Evolutionary conservation across 2,329 filamentous ascomycete genomes (phyloP).

Genomic region (Fusarium napiforme): DNA sequence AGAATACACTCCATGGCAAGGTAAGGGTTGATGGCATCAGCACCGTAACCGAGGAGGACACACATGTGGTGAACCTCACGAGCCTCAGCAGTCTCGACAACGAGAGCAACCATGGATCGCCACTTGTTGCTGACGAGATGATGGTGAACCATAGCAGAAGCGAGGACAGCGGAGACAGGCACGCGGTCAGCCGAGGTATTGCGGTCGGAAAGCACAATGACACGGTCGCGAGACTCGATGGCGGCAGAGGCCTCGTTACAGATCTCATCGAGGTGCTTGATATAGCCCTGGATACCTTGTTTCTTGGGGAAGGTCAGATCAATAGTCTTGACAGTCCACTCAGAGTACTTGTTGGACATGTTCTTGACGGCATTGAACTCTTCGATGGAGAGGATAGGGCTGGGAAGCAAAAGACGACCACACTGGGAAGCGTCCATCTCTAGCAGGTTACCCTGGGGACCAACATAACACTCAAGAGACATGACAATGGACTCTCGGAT

Average conservation of each 20-base stretch:
- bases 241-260: constrained; percentile 86
- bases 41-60: constrained; percentile 95
- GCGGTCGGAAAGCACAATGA: constrained; percentile 90
- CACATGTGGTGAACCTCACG: constrained; percentile 99
- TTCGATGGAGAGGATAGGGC: constrained; percentile 87
- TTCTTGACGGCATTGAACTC: constrained; percentile 91
- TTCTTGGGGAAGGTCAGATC: constrained; percentile 93
- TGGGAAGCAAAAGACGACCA: constrained; percentile 84
- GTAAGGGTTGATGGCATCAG: constrained; percentile 94
- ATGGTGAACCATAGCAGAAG: constrained; percentile 94
- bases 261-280: constrained; percentile 87
- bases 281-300: constrained; percentile 84
- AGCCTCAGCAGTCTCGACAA: constrained; percentile 93
- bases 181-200: constrained; percentile 85
- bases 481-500: constrained; percentile 98
- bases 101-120: constrained; percentile 86
- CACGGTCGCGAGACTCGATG: constrained; percentile 83
- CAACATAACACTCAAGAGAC: constrained; percentile 96
- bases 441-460: constrained; percentile 92
- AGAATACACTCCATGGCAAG: constrained; percentile 95
- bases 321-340: constrained; percentile 90
- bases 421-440: constrained; percentile 95
- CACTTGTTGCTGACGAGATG: constrained; percentile 96
- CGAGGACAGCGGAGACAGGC: constrained; percentile 85
- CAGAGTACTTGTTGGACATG: constrained; percentile 75